Conservation (phyloP, 2,329 filamentous ascomycete genomes). For the Macrophomina tecta region DNA sequence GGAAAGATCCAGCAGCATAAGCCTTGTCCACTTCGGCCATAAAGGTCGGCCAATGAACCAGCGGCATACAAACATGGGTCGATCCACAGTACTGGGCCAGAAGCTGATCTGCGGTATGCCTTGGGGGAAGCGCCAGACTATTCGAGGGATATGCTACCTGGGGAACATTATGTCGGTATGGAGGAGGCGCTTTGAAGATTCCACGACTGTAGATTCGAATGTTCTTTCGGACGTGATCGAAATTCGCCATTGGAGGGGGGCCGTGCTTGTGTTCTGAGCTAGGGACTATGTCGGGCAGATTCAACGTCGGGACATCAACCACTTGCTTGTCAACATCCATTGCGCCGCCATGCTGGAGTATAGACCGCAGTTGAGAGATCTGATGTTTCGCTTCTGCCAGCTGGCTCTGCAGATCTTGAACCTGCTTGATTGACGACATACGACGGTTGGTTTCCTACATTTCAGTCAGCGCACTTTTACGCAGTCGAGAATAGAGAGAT, state of each 20-base stretch:
- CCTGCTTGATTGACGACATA: conserved; percentile 99
- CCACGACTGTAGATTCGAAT: conserved; percentile 76
- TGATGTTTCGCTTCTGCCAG: conserved; percentile 80
- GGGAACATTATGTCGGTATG: conserved; percentile 63
- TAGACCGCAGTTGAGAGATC: conserved; percentile 74
- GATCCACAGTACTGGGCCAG: conserved; percentile 77
- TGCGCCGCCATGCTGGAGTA: conserved; percentile 59
- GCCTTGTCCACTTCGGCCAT: conserved; percentile 75
- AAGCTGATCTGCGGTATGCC: conserved; percentile 72
- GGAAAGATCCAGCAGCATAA: conserved; percentile 69
- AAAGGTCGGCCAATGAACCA: conserved; percentile 88
- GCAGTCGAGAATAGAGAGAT: background rate
- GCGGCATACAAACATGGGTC: conserved; percentile 80
- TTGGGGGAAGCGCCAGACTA: conserved; percentile 69
- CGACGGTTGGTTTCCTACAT: conserved; percentile 84
- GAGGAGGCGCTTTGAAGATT: conserved; percentile 78
- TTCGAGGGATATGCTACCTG: conserved; percentile 52
- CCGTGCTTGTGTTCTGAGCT: conserved; percentile 53
- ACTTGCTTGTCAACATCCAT: conserved; percentile 48
- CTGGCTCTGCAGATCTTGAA: conserved; percentile 95
- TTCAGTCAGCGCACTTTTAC: background rate
- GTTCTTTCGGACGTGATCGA: conserved; percentile 74
- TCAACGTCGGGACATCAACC: conserved; percentile 37
- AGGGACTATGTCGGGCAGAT: conserved; percentile 43
- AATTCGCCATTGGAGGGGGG: conserved; percentile 68